Evolutionary conservation across 208 protist genomes (phyloP), one percentile per base, ranked within the genome.

Genomic region (Novymonas esmeraldas): DNA sequence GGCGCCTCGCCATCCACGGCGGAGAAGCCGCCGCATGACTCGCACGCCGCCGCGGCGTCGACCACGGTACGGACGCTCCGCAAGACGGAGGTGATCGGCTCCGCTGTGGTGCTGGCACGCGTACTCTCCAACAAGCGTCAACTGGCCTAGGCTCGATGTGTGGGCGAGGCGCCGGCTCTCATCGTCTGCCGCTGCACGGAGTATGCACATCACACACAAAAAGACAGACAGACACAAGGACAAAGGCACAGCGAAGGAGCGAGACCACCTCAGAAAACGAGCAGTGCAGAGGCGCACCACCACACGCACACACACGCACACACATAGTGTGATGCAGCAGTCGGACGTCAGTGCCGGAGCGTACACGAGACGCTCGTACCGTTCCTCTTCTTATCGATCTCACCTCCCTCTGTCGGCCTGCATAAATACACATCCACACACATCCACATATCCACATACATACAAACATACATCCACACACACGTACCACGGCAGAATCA

Each of bases 41-140:
- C n/a, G 34, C 29, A 38, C 10, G 18, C 24, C 3, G 39, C 29
- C 6, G 66, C 22, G 10, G 22, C 46, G 18, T 38, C 33, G 39
- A 16, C 44, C 41, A 42, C 7, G 24, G 64, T 72, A 46, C 60
- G 55, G 34, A 70, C 72, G 28, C 41, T 95, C 16, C 82, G 81
- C 64, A 84, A 84, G 56, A 78, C 67, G 57, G 87, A 92, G 29
- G 63, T 71, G 2, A 71, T 95, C 13, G 79, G 77, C 28, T 79
- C 76, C 26, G 38, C 73, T 11, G 48, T 75, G 14, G 84, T 94
- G 24, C 69, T 96, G 24, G 90, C 83, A 9, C 85, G 87, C 38
- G 73, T 93, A 18, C 75, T 95, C 3, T 85, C 87, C 13, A 95
- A 92, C 67, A 93, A 93, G 70, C 58, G 81, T n/a, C 90, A 94